A percentile compares a stretch with the other conserved stretches of the same genome.
Conservation (phyloP, 78 protist genomes). For the Dictyostelium intermedium region DNA sequence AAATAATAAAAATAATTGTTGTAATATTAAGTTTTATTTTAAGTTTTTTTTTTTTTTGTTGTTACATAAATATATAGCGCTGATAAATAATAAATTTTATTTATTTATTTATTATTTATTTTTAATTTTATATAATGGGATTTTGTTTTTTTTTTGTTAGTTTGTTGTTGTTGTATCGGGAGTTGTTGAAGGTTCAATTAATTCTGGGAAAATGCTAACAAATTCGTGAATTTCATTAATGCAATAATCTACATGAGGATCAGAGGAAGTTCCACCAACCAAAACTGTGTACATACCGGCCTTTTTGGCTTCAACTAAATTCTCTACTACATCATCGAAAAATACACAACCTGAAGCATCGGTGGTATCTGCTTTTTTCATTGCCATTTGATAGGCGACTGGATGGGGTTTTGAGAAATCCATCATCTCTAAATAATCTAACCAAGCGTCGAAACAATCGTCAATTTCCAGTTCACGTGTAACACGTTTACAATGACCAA, state of each 20-base stretch:
- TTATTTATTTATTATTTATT: not conserved
- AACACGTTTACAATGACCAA: slow-evolving; percentile 61
- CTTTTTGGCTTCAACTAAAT: slow-evolving; percentile 58
- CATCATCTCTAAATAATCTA: slow-evolving; percentile 56
- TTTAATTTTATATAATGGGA: too few relatives aligned
- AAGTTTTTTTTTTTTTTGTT: too few relatives aligned
- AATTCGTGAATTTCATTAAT: slow-evolving; percentile 57
- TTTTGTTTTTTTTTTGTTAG: not conserved
- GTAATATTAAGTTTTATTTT: too few relatives aligned
- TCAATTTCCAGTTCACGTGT: slow-evolving; percentile 32
- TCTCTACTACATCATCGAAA: slow-evolving; percentile 75
- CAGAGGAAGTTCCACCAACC: slow-evolving; percentile 25
- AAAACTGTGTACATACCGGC: slow-evolving; percentile 68
- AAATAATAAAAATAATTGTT: not conserved
- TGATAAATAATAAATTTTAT: not conserved
- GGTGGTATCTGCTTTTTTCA: slow-evolving; percentile 60
- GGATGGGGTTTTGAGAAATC: slow-evolving; percentile 74
- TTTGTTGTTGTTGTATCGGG: not conserved
- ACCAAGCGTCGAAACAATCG: slow-evolving; percentile 15
- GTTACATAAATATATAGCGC: not conserved
- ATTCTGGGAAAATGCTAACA: slow-evolving; percentile 44
- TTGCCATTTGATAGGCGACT: slow-evolving; percentile 63
- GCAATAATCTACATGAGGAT: slow-evolving; percentile 39
- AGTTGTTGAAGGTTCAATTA: not conserved
- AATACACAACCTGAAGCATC: slow-evolving; percentile 71